These are phyloP conservation scores for Plasmopara halstedii DNA, from an alignment of 352 stramenopile species.

Conservation along the genomic window DNA sequence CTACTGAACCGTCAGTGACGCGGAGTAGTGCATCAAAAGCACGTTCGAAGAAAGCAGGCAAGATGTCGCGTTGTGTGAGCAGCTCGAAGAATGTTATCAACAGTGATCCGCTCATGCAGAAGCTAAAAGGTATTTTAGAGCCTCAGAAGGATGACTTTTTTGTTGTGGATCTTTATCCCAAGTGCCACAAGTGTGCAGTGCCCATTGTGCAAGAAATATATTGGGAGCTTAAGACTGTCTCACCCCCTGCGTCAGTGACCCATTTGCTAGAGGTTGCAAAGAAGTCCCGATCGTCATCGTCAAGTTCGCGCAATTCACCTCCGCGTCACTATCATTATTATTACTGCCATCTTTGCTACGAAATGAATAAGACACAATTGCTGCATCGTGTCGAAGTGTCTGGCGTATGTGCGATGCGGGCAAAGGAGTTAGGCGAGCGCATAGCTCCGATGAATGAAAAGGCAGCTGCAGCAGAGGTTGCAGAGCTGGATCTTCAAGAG, in stretches of 20 bases:
- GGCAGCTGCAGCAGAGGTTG: conserved; percentile 42
- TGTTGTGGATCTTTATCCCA: conserved; percentile 92
- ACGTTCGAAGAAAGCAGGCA: conserved; percentile 53
- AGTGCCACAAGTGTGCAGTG: conserved; percentile 83
- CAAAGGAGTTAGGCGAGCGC: conserved; percentile 50
- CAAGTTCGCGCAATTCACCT: conserved; percentile 51
- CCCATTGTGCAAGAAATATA: conserved; percentile 83
- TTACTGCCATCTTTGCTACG: conserved; percentile 65
- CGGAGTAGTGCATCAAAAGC: conserved; percentile 62
- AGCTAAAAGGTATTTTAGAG: conserved; percentile 95
- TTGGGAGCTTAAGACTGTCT: conserved; percentile 72
- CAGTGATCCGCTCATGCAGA: conserved; percentile 95
- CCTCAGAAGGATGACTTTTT: conserved; percentile 99
- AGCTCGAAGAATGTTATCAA: conserved; percentile 72
- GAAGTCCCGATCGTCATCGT: conserved; percentile 60
- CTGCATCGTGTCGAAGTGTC: conserved; percentile 69
- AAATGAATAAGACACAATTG: conserved; percentile 68
- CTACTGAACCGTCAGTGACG: conserved; percentile 52
- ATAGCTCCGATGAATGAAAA: conserved; percentile 61
- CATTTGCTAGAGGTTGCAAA: conserved; percentile 77
- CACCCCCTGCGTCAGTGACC: conserved; percentile 49
- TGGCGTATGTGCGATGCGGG: conserved; percentile 51
- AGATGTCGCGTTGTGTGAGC: conserved; percentile 30
- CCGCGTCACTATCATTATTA: conserved; percentile 81
- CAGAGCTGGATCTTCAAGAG: conserved; percentile 72